These are phyloP conservation scores for Sporothrix luriei DNA, from an alignment of 2,329 filamentous ascomycete genomes.

Conservation along the genomic window DNA sequence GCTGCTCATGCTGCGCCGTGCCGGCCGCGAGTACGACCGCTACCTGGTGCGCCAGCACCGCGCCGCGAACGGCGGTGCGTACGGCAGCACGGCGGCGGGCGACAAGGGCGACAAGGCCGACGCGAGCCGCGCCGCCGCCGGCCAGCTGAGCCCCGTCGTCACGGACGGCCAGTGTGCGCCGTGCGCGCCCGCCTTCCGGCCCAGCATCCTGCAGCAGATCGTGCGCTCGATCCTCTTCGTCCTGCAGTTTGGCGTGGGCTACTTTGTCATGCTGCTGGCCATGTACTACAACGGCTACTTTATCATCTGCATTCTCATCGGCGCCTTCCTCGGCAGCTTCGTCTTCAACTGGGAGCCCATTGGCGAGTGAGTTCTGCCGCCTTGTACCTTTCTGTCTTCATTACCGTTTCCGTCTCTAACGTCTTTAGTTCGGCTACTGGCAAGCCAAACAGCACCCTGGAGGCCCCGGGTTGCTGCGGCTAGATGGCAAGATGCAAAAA, in stretches of 20 bases:
- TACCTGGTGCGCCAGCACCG: conserved; percentile 60
- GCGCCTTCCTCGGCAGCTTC: conserved; percentile 71
- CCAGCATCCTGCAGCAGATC: conserved; percentile 66
- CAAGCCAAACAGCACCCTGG: neutral
- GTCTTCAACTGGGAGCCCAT: conserved; percentile 71
- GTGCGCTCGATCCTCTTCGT: conserved; percentile 69
- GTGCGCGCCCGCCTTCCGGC: conserved; percentile 48
- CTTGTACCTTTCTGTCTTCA: neutral
- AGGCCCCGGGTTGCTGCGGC: conserved; percentile 6
- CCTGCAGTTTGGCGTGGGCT: conserved; percentile 72
- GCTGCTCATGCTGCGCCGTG: conserved; percentile 72
- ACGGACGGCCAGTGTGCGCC: neutral
- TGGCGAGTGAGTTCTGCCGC: conserved; percentile 32
- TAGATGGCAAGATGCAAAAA: neutral
- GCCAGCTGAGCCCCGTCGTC: neutral
- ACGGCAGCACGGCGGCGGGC: conserved; percentile 1
- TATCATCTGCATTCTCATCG: conserved; percentile 79
- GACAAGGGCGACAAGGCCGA: neutral
- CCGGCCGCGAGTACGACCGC: conserved; percentile 71
- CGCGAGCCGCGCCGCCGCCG: neutral
- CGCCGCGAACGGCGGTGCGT: neutral
- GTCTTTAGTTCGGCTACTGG: neutral
- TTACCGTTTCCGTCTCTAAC: neutral
- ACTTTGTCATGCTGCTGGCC: conserved; percentile 74
- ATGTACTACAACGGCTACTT: conserved; percentile 72